phyloP scores from a whole-genome alignment of 768 basidiomycete genomes.

The Suillus subluteus region DNA sequence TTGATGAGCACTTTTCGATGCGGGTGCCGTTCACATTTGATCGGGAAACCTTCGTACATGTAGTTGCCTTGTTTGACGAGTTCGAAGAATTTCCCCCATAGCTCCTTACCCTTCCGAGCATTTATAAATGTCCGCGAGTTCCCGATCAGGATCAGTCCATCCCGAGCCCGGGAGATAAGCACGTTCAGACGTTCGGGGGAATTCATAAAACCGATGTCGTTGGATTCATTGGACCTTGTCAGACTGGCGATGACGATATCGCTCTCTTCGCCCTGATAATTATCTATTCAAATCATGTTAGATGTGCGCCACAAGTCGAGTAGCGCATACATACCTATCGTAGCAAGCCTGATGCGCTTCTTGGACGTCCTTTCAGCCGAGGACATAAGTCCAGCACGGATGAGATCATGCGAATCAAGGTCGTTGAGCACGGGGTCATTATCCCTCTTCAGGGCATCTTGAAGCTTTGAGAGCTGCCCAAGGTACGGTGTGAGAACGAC shows the following conservation, averaged over 20 bases:
- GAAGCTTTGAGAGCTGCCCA: slow-evolving; percentile 63
- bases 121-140: slow-evolving; percentile 61
- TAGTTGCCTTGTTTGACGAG: slow-evolving; percentile 46
- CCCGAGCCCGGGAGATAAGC: slow-evolving; percentile 66
- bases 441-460: slow-evolving; percentile 43
- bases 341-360: slow-evolving; percentile 57
- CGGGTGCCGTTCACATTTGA: slow-evolving; percentile 60
- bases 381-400: slow-evolving; percentile 56
- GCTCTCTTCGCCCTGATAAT: slow-evolving; percentile 78
- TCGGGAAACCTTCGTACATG: slow-evolving; percentile 62
- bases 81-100: slow-evolving; percentile 56
- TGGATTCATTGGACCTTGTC: slow-evolving; percentile 57
- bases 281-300: slow-evolving; percentile 45
- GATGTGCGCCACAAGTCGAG: neutral
- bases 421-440: slow-evolving; percentile 67
- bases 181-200: slow-evolving; percentile 73
- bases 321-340: slow-evolving; percentile 52
- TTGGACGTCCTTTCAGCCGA: slow-evolving; percentile 42
- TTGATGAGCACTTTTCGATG: slow-evolving; percentile 41
- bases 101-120: slow-evolving; percentile 50
- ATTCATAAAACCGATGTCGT: slow-evolving; percentile 74
- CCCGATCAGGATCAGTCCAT: slow-evolving; percentile 68
- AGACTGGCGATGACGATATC: slow-evolving; percentile 67
- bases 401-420: slow-evolving; percentile 60
- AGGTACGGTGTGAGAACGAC: slow-evolving; percentile 74